phyloP scores from a whole-genome alignment of 495 filamentous ascomycete genomes.

The Hypoxylon fuscum region DNA sequence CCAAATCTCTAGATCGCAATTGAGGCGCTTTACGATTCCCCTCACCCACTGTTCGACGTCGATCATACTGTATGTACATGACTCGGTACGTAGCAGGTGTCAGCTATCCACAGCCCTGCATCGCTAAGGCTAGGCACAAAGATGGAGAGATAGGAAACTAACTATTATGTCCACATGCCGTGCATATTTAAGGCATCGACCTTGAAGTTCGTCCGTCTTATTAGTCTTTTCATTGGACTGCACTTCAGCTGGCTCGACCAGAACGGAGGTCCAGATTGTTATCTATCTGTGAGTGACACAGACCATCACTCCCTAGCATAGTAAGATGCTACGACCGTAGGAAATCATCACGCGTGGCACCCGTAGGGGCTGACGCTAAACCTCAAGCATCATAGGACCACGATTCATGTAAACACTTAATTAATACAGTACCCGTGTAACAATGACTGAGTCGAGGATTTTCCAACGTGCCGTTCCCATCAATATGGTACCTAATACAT shows the following conservation, averaged over 20 bases:
- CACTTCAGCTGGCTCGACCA: conserved; percentile 24
- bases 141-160: conserved; percentile 20
- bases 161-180: conserved; percentile 33
- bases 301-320: conserved; percentile 20
- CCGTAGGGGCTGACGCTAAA: conserved; percentile 23
- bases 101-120: conserved; percentile 34
- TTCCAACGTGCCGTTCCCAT: conserved; percentile 1
- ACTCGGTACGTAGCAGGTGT: conserved; percentile 17
- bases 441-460: conserved; percentile 6
- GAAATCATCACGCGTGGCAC: conserved; percentile 13
- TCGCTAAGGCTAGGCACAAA: conserved; percentile 21
- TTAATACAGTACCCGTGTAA: conserved; percentile 16
- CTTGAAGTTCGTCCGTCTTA: conserved; percentile 15
- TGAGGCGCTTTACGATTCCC: conserved; percentile 14
- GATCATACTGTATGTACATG: conserved; percentile 23
- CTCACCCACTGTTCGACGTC: conserved; percentile 10
- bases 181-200: conserved; percentile 34
- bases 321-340: conserved; percentile 1
- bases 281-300: conserved; percentile 21
- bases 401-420: conserved; percentile 13
- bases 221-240: conserved; percentile 22
- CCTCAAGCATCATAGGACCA: conserved; percentile 20
- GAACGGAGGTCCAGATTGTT: conserved; percentile 9
- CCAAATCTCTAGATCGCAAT: conserved; percentile 18
- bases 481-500: background rate